A percentile compares a stretch with the other conserved stretches of the same genome.
Evolutionary conservation across 2,329 filamentous ascomycete genomes (phyloP).

Genomic region (Metarhizium sp.): DNA sequence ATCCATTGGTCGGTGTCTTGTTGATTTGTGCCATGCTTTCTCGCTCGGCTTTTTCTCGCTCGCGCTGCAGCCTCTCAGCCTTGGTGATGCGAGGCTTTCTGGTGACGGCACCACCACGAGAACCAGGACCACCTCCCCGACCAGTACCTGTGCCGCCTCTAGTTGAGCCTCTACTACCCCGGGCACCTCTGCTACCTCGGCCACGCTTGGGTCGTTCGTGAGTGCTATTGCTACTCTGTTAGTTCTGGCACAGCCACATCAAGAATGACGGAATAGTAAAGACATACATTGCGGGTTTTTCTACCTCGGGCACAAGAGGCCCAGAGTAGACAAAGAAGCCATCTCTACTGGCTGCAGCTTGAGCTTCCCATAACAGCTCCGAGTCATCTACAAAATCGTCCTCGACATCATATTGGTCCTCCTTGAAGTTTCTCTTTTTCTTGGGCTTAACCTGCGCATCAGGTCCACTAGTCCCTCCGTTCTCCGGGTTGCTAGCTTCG

Average conservation of each 20-base stretch:
- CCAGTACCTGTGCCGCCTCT: conserved; percentile 37
- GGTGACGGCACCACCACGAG: conserved; percentile 62
- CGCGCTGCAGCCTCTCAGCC: conserved; percentile 70
- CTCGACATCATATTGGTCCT: conserved; percentile 76
- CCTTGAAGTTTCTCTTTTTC: conserved; percentile 72
- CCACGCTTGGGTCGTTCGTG: conserved; percentile 66
- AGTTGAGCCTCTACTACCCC: conserved; percentile 52
- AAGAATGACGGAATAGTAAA: too few species aligned
- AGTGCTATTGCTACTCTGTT: conserved; percentile 36
- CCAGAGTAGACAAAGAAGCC: conserved; percentile 98
- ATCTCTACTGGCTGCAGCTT: conserved; percentile 86
- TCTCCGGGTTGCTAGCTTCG: conserved; percentile 83
- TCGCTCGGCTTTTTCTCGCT: conserved; percentile 70
- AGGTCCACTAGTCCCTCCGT: conserved; percentile 52
- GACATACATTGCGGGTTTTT: conserved; percentile 52
- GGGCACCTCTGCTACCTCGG: conserved; percentile 40
- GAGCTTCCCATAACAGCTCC: conserved; percentile 89
- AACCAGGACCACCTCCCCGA: conserved; percentile 53
- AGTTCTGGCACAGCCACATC: background rate
- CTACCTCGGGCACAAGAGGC: conserved; percentile 76
- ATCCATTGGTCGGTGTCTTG: conserved; percentile 27
- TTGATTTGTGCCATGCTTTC: conserved; percentile 40
- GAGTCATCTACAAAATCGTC: conserved; percentile 89
- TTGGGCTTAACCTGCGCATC: conserved; percentile 57
- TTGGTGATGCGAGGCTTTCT: conserved; percentile 83